These are phyloP conservation scores for Talaromyces sp. DNA, from an alignment of 2,329 filamentous ascomycete species.

Conservation along the genomic window DNA sequence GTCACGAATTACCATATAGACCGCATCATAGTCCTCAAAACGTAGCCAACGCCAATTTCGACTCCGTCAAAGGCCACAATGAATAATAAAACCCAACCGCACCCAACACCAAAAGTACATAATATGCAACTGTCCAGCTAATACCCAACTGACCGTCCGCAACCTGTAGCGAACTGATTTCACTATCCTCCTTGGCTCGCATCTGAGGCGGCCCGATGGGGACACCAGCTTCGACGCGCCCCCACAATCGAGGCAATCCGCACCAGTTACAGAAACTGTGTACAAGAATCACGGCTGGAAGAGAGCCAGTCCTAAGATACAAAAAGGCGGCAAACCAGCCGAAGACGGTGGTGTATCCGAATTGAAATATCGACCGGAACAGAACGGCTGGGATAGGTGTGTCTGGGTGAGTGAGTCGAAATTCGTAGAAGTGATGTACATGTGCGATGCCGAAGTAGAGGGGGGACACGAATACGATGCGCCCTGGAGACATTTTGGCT, in stretches of 20 bases:
- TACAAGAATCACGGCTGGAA: slow-evolving; percentile 70
- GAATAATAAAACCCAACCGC: slow-evolving; percentile 67
- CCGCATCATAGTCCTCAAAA: slow-evolving; percentile 22
- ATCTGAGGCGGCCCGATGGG: slow-evolving; percentile 34
- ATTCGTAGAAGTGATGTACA: slow-evolving; percentile 94
- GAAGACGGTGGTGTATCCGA: slow-evolving; percentile 87
- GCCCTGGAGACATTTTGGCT: slow-evolving; percentile 55
- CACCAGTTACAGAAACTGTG: slow-evolving; percentile 92
- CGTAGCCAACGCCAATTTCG: slow-evolving; percentile 34
- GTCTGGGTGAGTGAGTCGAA: slow-evolving; percentile 73
- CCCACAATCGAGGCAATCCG: slow-evolving; percentile 84
- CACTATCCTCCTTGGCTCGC: slow-evolving; percentile 42
- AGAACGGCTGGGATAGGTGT: slow-evolving; percentile 62
- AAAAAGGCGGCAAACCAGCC: slow-evolving; percentile 90
- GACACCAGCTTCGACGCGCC: slow-evolving; percentile 60
- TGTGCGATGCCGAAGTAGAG: slow-evolving; percentile 92
- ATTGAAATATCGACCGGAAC: slow-evolving; percentile 73
- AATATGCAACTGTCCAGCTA: slow-evolving; percentile 75
- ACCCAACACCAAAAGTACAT: slow-evolving; percentile 69
- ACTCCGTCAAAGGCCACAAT: slow-evolving; percentile 69
- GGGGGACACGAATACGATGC: slow-evolving; percentile 76
- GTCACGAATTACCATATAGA: not conserved
- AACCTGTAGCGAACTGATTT: slow-evolving; percentile 23
- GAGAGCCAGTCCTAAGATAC: slow-evolving; percentile 77
- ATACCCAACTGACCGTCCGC: slow-evolving; percentile 29